Base-by-base conservation (phyloP, 371 early-diverging fungal genomes). In the Mortierella sp. region DNA sequence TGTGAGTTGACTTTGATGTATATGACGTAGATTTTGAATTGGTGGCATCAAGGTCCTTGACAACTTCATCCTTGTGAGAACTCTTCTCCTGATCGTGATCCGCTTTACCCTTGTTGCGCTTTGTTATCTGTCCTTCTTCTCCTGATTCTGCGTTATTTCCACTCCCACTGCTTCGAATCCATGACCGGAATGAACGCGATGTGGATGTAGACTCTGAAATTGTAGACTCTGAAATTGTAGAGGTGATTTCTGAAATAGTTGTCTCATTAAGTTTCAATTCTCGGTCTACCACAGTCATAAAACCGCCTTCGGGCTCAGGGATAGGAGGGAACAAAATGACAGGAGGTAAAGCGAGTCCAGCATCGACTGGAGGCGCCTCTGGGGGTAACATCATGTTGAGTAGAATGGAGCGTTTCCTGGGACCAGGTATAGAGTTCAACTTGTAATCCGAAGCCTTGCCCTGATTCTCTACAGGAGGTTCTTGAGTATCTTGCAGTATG, bases 351-450 rank as follows among this genome's bases (percentile, higher is more conserved):
- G 72, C 37, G 8, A 68, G 19, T 7, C 42, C 54, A 0, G 77
- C 60, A 47, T 67, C 77, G 34, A 72, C 72, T 0, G 77, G 57
- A 0, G 61, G 72, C 22, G 68, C 61, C 22, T 76, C 77, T 2
- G 77, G 77, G 7, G 77, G 77, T 8, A 71, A 34, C 55, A 76
- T 66, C 72, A 76, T 71, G 43, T 71, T 72, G 45, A 76, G 35
- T 4, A 76, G 72, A 8, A 76, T 76, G 17, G 77, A 76, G 5
- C 77, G 68, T 64, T 76, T 76, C 61, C 77, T 55, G 2, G 71
- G 55, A 1, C 61, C 59, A 17, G 61, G 43, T 3, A 28, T 55
- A 5, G 63, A 31, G 8, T 29, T 53, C n/a, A 61, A 32, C 28
- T 40, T 56, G 17, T 69, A 34, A 12, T 69, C 70, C 7, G 69